Conservation (phyloP, 257 asterid species). For the Mitragyna speciosa region DNA sequence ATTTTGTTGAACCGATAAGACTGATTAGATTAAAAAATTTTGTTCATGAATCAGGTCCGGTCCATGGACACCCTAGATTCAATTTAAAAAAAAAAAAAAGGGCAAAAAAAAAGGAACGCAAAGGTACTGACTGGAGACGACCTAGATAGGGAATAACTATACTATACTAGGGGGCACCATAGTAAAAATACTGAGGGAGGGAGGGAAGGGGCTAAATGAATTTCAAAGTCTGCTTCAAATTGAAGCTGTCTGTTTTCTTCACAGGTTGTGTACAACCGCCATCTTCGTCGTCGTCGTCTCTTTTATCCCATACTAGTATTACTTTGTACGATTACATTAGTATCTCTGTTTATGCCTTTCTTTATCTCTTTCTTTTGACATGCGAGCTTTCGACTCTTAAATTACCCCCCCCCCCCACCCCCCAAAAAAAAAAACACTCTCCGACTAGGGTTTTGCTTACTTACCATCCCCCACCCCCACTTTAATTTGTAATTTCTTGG, state of each 20-base stretch:
- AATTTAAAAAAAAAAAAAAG: no score
- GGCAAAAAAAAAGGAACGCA: no score
- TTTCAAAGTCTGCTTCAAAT: slow-evolving; percentile 40
- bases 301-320: no score
- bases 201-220: slow-evolving; percentile 17
- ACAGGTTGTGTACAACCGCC: no score
- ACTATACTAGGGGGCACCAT: no score
- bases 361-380: not conserved
- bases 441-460: slow-evolving; percentile 29
- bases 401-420: not conserved
- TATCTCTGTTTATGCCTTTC: not conserved
- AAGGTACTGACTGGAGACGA: no score
- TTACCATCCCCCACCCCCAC: not conserved
- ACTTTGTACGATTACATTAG: not conserved
- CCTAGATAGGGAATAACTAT: not conserved
- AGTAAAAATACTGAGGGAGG: no score
- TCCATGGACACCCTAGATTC: no score
- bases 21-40: no score
- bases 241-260: slow-evolving; percentile 37
- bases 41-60: no score
- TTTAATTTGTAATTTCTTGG: slow-evolving; percentile 21
- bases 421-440: no score
- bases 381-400: not conserved
- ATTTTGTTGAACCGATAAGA: no score
- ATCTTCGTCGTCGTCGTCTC: not conserved